Evolutionary conservation across 2,329 filamentous ascomycete species (phyloP), one percentile per base, ranked within the genome.

Genomic region (Aspergillus sp.): DNA sequence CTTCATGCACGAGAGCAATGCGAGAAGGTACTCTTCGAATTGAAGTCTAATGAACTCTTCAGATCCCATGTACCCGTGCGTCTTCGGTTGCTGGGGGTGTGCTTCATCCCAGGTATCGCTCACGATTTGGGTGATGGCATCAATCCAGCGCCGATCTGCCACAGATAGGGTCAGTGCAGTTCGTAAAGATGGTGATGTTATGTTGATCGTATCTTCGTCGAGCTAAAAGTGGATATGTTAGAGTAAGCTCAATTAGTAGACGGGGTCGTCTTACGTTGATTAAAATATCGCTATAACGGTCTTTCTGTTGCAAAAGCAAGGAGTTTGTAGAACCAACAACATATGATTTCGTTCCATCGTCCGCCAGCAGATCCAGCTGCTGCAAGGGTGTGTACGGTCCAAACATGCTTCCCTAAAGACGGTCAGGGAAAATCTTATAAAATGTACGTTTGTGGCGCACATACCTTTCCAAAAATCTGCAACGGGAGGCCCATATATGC

Each of bases 281-380:
- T 59, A 99, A 82, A 37, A 98, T 91, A 70, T 99, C 95, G 73
- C 92, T 96, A 73, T 99, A 98, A 45, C 92, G 87, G 71, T 99
- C 93, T 73, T 88, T 96, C 73, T 99, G 95, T 69, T 97, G 93
- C 11, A 99, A 79, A 35, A 99, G 82, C 23, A 99, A 82, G 6
- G 92, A 96, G 73, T 99, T 99, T 39, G 95, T 99, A 64, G 93
- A 97, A 62, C 95, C 95, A 57, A 99, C 93, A 54, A 99, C 90
- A 69, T 98, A 99, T 2, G 93, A 97, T 77, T 96, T 98, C 19
- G 95, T 98, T 43, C 91, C 90, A 66, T 91, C 87, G 75, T 98
- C 93, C 52, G 93, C 93, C 41, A 99, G 84, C 66, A 97, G 84
- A 73, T 99, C 93, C 56, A 99, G 86, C 76, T 97, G 93, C 75